Conservation (phyloP, 2,329 filamentous ascomycete species). For the Ascochyta koolunga region DNA sequence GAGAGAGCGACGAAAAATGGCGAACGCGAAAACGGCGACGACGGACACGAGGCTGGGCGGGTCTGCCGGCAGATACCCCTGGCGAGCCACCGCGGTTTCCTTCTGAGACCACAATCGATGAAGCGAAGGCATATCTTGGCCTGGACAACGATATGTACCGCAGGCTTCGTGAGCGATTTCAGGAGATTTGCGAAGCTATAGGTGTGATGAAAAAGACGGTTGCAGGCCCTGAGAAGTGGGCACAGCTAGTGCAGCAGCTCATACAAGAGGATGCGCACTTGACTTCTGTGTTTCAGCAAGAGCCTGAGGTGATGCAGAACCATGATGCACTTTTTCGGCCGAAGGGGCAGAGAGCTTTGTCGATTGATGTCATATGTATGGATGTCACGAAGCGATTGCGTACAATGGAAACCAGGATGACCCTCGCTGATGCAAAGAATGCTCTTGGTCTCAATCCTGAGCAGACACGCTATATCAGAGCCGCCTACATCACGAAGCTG, state of each 20-base stretch:
- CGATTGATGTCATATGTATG: slow-evolving; percentile 78
- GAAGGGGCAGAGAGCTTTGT: slow-evolving; percentile 66
- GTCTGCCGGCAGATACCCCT: slow-evolving; percentile 69
- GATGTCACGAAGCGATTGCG: slow-evolving; percentile 84
- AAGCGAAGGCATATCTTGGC: slow-evolving; percentile 72
- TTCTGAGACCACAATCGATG: slow-evolving; percentile 81
- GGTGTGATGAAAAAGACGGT: slow-evolving; percentile 77
- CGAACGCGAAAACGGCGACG: slow-evolving; percentile 69
- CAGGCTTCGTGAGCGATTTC: slow-evolving; percentile 69
- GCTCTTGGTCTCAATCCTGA: slow-evolving; percentile 71
- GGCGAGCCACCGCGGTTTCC: slow-evolving; percentile 75
- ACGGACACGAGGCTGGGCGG: slow-evolving; percentile 70
- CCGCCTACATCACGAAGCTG: slow-evolving; percentile 70
- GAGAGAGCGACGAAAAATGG: slow-evolving; percentile 68
- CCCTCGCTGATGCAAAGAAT: slow-evolving; percentile 76
- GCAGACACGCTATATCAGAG: slow-evolving; percentile 69
- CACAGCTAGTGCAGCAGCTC: slow-evolving; percentile 70
- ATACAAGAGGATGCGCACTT: slow-evolving; percentile 70
- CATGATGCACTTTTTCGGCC: slow-evolving; percentile 34
- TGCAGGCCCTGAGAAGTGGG: slow-evolving; percentile 75
- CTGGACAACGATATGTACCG: slow-evolving; percentile 70
- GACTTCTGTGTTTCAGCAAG: slow-evolving; percentile 63
- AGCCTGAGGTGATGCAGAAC: slow-evolving; percentile 59
- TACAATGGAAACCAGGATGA: slow-evolving; percentile 68
- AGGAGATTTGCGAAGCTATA: slow-evolving; percentile 70